These are phyloP conservation scores for Aspergillus ostianus DNA, from an alignment of 495 filamentous ascomycete species.

Conservation along the genomic window DNA sequence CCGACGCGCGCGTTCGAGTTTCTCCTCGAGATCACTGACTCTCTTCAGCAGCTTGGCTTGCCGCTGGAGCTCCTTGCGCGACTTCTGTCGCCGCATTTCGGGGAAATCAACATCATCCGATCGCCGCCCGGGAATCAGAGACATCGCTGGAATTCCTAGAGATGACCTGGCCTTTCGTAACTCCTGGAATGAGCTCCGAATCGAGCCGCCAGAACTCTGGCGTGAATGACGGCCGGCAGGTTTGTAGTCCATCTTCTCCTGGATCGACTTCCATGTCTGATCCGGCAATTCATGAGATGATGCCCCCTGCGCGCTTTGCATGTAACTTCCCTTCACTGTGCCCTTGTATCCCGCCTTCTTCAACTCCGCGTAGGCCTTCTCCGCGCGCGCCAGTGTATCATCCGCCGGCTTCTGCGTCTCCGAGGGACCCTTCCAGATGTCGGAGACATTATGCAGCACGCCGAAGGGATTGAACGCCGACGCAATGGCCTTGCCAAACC, in stretches of 20 bases:
- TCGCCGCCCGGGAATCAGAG: constrained; percentile 17
- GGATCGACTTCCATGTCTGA: constrained; percentile 41
- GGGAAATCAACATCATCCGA: constrained; percentile 30
- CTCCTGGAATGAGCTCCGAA: constrained; percentile 41
- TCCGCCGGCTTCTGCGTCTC: constrained; percentile 31
- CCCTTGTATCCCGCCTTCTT: constrained; percentile 58
- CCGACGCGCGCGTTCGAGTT: constrained; percentile 56
- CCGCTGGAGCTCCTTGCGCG: constrained; percentile 59
- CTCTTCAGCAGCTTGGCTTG: constrained; percentile 62
- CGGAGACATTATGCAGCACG: constrained; percentile 39
- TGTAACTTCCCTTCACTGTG: constrained; percentile 40
- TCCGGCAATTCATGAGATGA: constrained; percentile 27
- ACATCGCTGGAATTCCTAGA: constrained; percentile 31
- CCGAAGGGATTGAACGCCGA: constrained; percentile 55
- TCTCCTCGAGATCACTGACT: constrained; percentile 64
- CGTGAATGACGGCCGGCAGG: constrained; percentile 18
- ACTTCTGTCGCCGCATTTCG: constrained; percentile 49
- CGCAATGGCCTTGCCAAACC: constrained; percentile 58
- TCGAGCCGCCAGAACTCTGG: constrained; percentile 29
- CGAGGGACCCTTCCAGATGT: constrained; percentile 30
- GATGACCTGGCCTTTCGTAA: constrained; percentile 34
- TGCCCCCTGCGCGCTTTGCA: constrained; percentile 21
- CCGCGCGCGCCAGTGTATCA: constrained; percentile 47
- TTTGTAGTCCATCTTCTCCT: constrained; percentile 35
- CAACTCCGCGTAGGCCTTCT: constrained; percentile 58